These are phyloP conservation scores for Myrica gale DNA, from an alignment of 306 rosid species.

Conservation along the genomic window DNA sequence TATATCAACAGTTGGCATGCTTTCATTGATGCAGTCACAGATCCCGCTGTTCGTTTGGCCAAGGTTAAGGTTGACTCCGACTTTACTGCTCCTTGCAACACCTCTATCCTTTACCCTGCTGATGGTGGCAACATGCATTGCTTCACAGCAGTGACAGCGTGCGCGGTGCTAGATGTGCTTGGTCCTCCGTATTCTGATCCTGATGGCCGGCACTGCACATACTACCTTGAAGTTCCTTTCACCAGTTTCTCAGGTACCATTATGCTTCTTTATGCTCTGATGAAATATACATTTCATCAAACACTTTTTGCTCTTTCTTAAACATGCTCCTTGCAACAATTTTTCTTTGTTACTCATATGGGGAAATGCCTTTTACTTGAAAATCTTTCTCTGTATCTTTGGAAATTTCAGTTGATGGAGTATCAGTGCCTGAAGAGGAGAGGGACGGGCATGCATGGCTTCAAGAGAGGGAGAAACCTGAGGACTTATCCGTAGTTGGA, in stretches of 20 bases:
- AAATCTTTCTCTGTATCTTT: background rate
- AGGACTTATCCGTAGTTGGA: slow-evolving; percentile 61
- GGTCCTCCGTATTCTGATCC: slow-evolving; percentile 90
- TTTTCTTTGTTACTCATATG: background rate
- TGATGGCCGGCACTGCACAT: slow-evolving; percentile 83
- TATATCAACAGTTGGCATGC: slow-evolving; percentile 14
- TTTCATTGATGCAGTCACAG: slow-evolving; percentile 40
- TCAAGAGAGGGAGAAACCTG: slow-evolving; percentile 70
- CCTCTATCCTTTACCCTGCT: slow-evolving; percentile 79
- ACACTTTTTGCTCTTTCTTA: background rate
- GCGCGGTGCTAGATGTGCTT: slow-evolving; percentile 91
- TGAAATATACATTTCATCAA: too few species aligned
- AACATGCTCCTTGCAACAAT: background rate
- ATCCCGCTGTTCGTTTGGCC: slow-evolving; percentile 55
- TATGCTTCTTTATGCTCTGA: background rate
- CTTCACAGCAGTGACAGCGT: slow-evolving; percentile 92
- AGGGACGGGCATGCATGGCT: slow-evolving; percentile 68
- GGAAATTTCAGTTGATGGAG: slow-evolving; percentile 51
- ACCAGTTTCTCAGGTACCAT: slow-evolving; percentile 60
- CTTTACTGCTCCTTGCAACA: slow-evolving; percentile 68
- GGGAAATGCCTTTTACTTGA: background rate
- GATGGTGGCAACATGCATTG: slow-evolving; percentile 96
- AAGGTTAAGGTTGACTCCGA: slow-evolving; percentile 69
- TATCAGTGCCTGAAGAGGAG: slow-evolving; percentile 58
- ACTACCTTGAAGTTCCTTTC: slow-evolving; percentile 58